Percentiles rank a stretch among this genome's conserved stretches.
Evolutionary conservation across 306 rosid genomes (phyloP).

Genomic region (Cercis canadensis): DNA sequence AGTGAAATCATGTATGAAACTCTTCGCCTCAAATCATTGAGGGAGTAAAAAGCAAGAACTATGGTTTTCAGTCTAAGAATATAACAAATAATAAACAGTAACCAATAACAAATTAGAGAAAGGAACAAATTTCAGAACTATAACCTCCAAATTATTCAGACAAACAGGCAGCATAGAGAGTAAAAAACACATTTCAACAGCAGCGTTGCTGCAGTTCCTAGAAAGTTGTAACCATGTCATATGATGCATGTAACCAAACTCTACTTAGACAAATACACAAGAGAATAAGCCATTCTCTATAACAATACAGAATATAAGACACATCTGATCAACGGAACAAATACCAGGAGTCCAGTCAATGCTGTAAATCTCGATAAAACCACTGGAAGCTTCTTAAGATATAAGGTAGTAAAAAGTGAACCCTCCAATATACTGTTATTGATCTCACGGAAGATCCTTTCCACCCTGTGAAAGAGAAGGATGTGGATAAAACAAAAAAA

Average conservation of each 20-base stretch:
- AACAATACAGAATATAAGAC: not conserved
- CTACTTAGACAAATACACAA: not conserved
- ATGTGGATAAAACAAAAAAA: not conserved
- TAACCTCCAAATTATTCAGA: not conserved
- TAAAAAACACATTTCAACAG: not conserved
- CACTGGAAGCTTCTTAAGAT: conserved; percentile 70
- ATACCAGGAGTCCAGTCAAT: conserved; percentile 94
- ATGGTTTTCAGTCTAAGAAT: too few species aligned
- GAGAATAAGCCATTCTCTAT: not conserved
- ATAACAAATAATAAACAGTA: too few species aligned
- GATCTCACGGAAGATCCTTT: conserved; percentile 85
- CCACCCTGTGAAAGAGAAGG: conserved; percentile 71
- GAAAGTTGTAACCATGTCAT: too few species aligned
- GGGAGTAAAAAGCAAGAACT: too few species aligned
- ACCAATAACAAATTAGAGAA: not conserved
- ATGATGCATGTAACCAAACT: not conserved
- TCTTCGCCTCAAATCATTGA: too few species aligned
- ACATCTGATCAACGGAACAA: conserved; percentile 24
- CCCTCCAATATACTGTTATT: conserved; percentile 67
- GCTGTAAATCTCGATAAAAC: conserved; percentile 87
- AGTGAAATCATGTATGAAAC: too few species aligned
- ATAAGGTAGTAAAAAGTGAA: conserved; percentile 76
- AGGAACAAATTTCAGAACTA: not conserved
- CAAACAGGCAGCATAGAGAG: too few species aligned
- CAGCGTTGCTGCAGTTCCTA: not conserved